Conservation (phyloP, 495 filamentous ascomycete genomes). For the Annulohypoxylon bovei region DNA sequence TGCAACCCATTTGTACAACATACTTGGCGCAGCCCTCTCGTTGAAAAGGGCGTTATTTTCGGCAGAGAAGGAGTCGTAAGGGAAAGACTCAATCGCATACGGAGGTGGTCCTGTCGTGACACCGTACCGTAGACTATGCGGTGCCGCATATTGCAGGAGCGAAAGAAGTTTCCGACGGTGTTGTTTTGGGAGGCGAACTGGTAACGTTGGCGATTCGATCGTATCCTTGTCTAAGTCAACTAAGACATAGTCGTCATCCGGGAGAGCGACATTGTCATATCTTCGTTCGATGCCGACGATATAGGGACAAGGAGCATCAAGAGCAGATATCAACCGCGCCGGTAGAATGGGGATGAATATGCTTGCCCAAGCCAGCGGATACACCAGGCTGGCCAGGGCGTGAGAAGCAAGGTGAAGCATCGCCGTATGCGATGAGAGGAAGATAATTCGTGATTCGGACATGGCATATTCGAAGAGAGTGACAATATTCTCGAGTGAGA, state of each 20-base stretch:
- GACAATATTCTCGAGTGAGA: constrained; percentile 91
- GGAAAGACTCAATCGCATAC: constrained; percentile 92
- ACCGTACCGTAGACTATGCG: constrained; percentile 87
- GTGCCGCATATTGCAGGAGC: constrained; percentile 87
- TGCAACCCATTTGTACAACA: constrained; percentile 82
- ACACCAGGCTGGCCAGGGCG: constrained; percentile 83
- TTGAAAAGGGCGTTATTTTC: constrained; percentile 85
- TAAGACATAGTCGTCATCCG: constrained; percentile 95
- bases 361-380: constrained; percentile 90
- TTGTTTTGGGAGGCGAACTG: constrained; percentile 82
- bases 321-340: constrained; percentile 83
- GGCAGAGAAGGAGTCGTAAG: constrained; percentile 85
- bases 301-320: constrained; percentile 96
- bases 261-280: constrained; percentile 90
- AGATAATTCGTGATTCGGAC: constrained; percentile 93
- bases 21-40: constrained; percentile 72
- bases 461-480: constrained; percentile 93
- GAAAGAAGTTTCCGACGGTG: constrained; percentile 90
- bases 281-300: constrained; percentile 94
- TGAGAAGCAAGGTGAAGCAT: constrained; percentile 94
- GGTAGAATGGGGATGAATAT: constrained; percentile 94
- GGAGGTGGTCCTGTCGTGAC: constrained; percentile 89
- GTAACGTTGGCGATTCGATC: constrained; percentile 81
- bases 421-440: constrained; percentile 92
- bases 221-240: constrained; percentile 91